Evolutionary conservation across 2,329 filamentous ascomycete species (phyloP).

Genomic region (Cladosporium phlei): DNA sequence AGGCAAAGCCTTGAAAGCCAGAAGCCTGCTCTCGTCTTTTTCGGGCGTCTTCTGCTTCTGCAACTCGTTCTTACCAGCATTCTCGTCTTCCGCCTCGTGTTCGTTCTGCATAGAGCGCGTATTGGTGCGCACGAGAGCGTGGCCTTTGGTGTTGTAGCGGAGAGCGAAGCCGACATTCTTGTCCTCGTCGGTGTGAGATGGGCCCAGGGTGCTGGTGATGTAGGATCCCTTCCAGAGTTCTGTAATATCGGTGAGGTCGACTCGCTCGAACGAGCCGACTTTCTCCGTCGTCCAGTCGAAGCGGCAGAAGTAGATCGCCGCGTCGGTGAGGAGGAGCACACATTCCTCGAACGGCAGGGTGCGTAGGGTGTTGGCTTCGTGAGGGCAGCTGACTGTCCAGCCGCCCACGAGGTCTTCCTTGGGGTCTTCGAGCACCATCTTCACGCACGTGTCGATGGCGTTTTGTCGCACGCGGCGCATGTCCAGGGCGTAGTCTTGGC

Average conservation of each 20-base stretch:
- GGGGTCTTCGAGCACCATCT: conserved; percentile 75
- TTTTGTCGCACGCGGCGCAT: conserved; percentile 77
- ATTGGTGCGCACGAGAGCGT: conserved; percentile 73
- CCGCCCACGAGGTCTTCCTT: conserved; percentile 77
- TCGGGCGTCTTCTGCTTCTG: conserved; percentile 20
- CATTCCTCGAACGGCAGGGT: conserved; percentile 78
- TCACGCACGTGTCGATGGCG: conserved; percentile 83
- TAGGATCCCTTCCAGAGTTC: conserved; percentile 78
- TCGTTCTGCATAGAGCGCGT: conserved; percentile 67
- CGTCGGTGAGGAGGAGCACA: conserved; percentile 79
- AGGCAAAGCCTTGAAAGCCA: conserved; percentile 55
- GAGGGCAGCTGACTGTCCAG: conserved; percentile 82
- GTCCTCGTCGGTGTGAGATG: conserved; percentile 68
- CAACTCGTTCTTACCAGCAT: conserved; percentile 23
- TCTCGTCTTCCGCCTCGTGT: conserved; percentile 43
- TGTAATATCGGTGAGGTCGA: conserved; percentile 69
- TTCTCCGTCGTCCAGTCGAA: conserved; percentile 97
- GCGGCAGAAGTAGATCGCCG: conserved; percentile 79
- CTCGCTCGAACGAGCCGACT: conserved; percentile 82
- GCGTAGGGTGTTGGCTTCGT: conserved; percentile 61
- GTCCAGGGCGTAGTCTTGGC: conserved; percentile 83
- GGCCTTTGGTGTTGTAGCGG: conserved; percentile 66
- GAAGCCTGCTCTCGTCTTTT: conserved; percentile 32
- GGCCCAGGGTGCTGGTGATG: conserved; percentile 79
- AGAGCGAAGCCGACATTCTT: conserved; percentile 83